Evolutionary conservation across 768 basidiomycete genomes (phyloP).

Genomic region (Hydnomerulius pinastri): DNA sequence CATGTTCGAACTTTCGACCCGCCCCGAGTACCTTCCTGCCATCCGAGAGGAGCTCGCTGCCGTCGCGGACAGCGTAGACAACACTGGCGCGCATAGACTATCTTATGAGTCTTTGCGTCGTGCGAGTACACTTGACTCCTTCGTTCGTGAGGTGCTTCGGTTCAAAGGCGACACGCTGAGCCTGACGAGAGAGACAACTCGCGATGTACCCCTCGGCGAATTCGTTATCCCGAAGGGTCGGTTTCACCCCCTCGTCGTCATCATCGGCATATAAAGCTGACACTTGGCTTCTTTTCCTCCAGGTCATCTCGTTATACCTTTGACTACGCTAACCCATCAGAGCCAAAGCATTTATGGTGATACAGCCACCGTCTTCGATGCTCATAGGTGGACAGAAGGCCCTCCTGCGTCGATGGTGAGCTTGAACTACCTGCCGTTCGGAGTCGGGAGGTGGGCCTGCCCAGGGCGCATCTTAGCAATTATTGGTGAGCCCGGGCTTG

Average conservation of each 20-base stretch:
- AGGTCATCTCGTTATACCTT: conserved; percentile 31
- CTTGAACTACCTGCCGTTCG: conserved; percentile 33
- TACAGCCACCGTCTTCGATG: conserved; percentile 27
- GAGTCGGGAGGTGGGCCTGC: conserved; percentile 37
- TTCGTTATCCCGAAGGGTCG: conserved; percentile 34
- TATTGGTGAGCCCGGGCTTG: conserved; percentile 22
- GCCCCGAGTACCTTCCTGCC: conserved; percentile 29
- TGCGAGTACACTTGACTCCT: conserved; percentile 32
- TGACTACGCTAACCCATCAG: conserved; percentile 32
- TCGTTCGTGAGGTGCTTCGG: conserved; percentile 39
- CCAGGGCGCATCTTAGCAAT: conserved; percentile 35
- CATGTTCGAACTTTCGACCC: conserved; percentile 31
- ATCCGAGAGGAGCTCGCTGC: conserved; percentile 31
- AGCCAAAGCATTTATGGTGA: conserved; percentile 26
- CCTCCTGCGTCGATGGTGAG: conserved; percentile 33
- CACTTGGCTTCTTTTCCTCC: no score
- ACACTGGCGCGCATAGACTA: conserved; percentile 19
- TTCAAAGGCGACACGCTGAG: conserved; percentile 38
- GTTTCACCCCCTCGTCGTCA: neutral
- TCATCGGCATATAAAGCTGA: neutral
- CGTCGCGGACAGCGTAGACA: conserved; percentile 23
- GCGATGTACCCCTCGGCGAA: conserved; percentile 25
- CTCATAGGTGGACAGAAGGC: conserved; percentile 27
- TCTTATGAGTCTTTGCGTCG: conserved; percentile 26
- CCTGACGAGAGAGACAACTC: conserved; percentile 28